A percentile compares a stretch with the other conserved stretches of the same genome.
phyloP scores from a whole-genome alignment of 345 rosid species.

The Erysimum cheiranthoides region DNA sequence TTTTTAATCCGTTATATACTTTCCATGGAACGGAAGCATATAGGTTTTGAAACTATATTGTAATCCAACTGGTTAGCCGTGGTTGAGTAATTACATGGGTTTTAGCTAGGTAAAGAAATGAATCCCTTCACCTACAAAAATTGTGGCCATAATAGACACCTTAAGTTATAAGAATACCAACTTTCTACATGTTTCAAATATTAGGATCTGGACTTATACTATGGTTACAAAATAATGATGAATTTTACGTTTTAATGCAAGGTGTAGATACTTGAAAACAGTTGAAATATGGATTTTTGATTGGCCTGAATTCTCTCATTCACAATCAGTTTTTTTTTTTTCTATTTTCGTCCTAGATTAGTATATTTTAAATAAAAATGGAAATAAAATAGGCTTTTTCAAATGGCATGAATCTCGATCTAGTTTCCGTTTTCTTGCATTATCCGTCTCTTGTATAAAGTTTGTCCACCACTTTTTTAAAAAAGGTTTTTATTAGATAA shows the following conservation, averaged over 20 bases:
- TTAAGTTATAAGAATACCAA: too few relatives aligned
- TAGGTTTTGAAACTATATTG: neutral
- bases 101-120: neutral
- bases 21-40: neutral
- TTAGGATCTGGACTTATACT: too few relatives aligned
- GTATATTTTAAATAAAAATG: neutral
- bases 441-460: neutral
- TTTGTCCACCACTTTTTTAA: neutral
- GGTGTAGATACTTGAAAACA: neutral
- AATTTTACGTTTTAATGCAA: neutral
- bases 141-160: too few relatives aligned
- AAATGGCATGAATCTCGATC: conserved; percentile 15
- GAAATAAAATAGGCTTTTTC: neutral
- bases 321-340: neutral
- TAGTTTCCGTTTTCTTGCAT: neutral
- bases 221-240: too few relatives aligned
- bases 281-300: neutral
- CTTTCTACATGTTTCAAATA: too few relatives aligned
- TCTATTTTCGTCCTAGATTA: neutral
- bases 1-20: neutral
- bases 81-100: neutral
- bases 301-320: conserved; percentile 6
- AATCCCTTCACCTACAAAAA: neutral
- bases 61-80: conserved; percentile 1
- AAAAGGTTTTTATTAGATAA: neutral